Evolutionary conservation across 352 stramenopile genomes (phyloP), one percentile per base, ranked within the genome.

Genomic region (Phytophthora sp.): DNA sequence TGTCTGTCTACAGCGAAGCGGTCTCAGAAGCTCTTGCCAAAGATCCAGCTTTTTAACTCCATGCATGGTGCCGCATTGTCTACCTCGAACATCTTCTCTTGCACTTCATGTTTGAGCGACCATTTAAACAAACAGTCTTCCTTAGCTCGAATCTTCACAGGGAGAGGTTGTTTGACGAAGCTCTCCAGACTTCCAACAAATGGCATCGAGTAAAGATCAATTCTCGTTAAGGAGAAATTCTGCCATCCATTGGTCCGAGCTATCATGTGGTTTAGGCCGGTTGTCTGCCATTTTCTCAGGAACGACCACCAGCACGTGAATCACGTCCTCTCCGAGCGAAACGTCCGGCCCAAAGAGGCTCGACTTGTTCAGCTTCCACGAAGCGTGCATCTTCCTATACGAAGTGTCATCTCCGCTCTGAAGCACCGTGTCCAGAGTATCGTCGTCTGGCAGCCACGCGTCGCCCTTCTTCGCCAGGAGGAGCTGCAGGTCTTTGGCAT

Each of bases 91-190:
- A n/a, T n/a, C n/a, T n/a, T n/a, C n/a, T n/a, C n/a, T n/a, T n/a
- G n/a, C n/a, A n/a, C n/a, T n/a, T n/a, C n/a, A n/a, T n/a, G n/a
- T 45, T 13, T 16, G 29, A 66, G 47, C 4, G 9, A n/a, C 57
- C 45, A 64, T 30, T 30, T 39, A 45, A 52, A 24, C 18, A 63
- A 26, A n/a, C 44, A 56, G 29, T 51, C 24, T 16, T 45, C 52
- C 35, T 52, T 58, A 20, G 29, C 35, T 29, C 46, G 46, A 49
- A 59, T 54, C 53, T 55, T 63, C 45, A 69, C 45, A 54, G 52
- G 35, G 16, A 64, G 52, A 38, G 61, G 20, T 57, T 46, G 33
- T 16, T 36, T 3, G 26, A 53, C 9, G 23, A 58, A 63, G 33
- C 29, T 24, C 18, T 30, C 7, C 51, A 63, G 35, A 13, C 2